phyloP scores from a whole-genome alignment of 2,329 filamentous ascomycete species.

The Teratosphaeria viscida region DNA sequence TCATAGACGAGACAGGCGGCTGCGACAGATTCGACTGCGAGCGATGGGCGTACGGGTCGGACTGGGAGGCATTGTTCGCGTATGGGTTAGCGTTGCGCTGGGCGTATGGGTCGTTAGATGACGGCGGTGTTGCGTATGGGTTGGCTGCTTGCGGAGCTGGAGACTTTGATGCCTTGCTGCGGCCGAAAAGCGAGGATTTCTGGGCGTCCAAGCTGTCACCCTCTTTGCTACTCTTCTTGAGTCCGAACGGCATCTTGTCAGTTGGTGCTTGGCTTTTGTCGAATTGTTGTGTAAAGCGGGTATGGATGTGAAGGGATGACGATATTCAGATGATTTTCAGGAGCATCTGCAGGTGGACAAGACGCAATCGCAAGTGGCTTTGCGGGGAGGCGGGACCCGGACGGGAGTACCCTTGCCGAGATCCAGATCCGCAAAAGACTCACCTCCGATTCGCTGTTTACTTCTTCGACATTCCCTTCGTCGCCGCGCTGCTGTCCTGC shows the following conservation, averaged over 20 bases:
- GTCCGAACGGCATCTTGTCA: constrained; percentile 29
- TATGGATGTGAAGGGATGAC: neutral
- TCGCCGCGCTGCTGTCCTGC: neutral
- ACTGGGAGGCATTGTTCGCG: constrained; percentile 10
- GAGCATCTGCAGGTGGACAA: neutral
- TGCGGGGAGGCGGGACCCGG: neutral
- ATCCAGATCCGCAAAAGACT: neutral
- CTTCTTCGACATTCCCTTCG: neutral
- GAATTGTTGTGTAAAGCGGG: neutral
- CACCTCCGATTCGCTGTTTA: neutral
- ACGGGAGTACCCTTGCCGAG: neutral
- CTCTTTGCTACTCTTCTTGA: constrained; percentile 41
- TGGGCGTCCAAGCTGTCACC: constrained; percentile 42
- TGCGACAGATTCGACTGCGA: constrained; percentile 13
- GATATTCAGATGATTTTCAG: neutral
- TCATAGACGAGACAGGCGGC: constrained; percentile 22
- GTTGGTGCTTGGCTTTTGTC: neutral
- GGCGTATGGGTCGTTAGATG: constrained; percentile 43
- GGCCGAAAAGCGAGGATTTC: constrained; percentile 50
- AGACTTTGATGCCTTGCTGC: constrained; percentile 40
- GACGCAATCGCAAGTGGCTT: neutral
- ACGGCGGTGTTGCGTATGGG: constrained; percentile 44
- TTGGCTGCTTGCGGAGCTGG: constrained; percentile 36
- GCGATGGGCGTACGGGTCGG: constrained; percentile 22
- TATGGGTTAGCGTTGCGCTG: constrained; percentile 26